Conservation (phyloP, 2,329 filamentous ascomycete species). For the Colletotrichum graminicola region DNA sequence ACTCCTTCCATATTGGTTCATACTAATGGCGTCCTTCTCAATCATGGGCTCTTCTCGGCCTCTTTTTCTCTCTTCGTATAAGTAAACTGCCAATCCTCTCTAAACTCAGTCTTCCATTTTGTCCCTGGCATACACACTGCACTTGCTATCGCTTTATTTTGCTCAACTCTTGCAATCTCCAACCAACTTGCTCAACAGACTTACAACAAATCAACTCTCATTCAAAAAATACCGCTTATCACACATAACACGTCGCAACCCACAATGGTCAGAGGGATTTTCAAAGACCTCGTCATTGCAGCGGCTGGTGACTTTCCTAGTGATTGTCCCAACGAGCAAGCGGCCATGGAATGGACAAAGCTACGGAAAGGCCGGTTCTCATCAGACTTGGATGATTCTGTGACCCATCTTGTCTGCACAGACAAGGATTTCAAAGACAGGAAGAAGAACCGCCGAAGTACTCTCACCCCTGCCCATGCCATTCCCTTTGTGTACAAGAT, state of each 20-base stretch:
- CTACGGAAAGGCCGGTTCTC: constrained; percentile 71
- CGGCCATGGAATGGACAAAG: constrained; percentile 73
- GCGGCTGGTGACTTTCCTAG: constrained; percentile 66
- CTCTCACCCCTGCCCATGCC: too few species aligned
- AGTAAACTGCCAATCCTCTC: neutral
- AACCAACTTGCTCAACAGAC: neutral
- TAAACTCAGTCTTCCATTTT: neutral
- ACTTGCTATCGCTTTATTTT: neutral
- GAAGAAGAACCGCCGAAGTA: constrained; percentile 32
- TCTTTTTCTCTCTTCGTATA: neutral
- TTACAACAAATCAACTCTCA: neutral
- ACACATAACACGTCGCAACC: neutral
- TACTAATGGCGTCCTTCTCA: neutral
- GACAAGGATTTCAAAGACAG: constrained; percentile 67
- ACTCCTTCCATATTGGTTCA: neutral
- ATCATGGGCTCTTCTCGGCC: neutral
- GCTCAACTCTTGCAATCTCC: neutral
- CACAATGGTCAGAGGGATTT: constrained; percentile 52
- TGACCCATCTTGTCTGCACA: constrained; percentile 81
- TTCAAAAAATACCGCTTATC: neutral
- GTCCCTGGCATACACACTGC: neutral
- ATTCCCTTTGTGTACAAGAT: neutral
- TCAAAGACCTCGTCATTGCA: constrained; percentile 67
- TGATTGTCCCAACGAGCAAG: constrained; percentile 55
- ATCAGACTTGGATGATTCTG: constrained; percentile 61